Evolutionary conservation across 495 filamentous ascomycete genomes (phyloP).

Genomic region (Apodospora peruviana): DNA sequence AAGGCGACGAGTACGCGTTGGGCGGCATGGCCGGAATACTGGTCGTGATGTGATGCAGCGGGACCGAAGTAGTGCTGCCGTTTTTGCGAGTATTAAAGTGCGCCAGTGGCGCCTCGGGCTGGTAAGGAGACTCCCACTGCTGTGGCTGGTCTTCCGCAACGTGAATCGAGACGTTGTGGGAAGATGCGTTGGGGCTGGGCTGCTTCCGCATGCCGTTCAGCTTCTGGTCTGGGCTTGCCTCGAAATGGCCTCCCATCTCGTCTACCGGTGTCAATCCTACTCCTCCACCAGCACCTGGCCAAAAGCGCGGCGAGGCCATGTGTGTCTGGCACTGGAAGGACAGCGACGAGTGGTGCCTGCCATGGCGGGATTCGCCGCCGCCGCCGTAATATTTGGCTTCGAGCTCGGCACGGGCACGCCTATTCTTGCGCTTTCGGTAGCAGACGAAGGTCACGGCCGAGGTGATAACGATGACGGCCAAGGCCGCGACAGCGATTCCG

Average conservation of each 20-base stretch:
- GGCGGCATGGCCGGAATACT: conserved; percentile 11
- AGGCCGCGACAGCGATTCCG: conserved; percentile 34
- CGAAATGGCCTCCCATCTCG: not conserved
- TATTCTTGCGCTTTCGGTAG: conserved; percentile 33
- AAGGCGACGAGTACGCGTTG: conserved; percentile 27
- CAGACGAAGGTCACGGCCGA: conserved; percentile 31
- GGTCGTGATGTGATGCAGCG: conserved; percentile 15
- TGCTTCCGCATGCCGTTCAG: conserved; percentile 9
- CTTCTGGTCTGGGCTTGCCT: not conserved
- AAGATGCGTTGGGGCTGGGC: conserved; percentile 8
- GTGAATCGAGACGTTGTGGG: conserved; percentile 4
- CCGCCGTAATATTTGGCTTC: conserved; percentile 13
- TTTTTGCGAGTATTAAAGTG: conserved; percentile 2
- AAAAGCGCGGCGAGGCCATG: conserved; percentile 34
- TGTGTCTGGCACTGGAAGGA: conserved; percentile 47
- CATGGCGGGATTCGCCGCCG: not conserved
- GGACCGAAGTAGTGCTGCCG: conserved; percentile 3
- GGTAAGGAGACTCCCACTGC: conserved; percentile 9
- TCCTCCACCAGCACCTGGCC: conserved; percentile 19
- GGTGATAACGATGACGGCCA: conserved; percentile 23
- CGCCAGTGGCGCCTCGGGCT: not conserved
- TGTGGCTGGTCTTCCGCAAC: conserved; percentile 1
- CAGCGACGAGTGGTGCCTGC: conserved; percentile 31
- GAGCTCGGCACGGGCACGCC: conserved; percentile 23
- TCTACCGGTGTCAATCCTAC: not conserved